Conservation (phyloP, 2,329 filamentous ascomycete genomes). For the Tolypocladium amazonense region DNA sequence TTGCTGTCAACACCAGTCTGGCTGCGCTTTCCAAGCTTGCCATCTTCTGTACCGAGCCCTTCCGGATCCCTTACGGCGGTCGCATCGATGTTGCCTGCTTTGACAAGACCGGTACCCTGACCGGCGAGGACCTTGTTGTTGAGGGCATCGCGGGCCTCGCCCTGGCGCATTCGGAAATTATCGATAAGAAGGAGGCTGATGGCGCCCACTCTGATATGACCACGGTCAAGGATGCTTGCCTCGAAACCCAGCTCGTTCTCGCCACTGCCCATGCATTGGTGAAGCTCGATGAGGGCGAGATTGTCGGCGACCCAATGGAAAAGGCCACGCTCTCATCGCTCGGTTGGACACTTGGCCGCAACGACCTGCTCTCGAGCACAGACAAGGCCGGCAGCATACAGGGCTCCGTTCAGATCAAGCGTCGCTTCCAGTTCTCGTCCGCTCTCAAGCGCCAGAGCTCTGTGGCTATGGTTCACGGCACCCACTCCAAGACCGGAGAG, state of each 20-base stretch:
- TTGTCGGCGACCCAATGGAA: constrained; percentile 98
- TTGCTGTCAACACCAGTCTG: constrained; percentile 95
- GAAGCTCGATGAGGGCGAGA: constrained; percentile 90
- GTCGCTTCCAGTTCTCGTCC: constrained; percentile 97
- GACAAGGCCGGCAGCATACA: constrained; percentile 23
- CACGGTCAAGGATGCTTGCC: constrained; percentile 55
- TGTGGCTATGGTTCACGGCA: constrained; percentile 69
- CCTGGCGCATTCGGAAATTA: constrained; percentile 55
- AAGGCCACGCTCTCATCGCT: constrained; percentile 86
- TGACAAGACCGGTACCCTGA: constrained; percentile 95
- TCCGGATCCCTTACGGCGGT: constrained; percentile 93
- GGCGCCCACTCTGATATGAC: constrained; percentile 75
- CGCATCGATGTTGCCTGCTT: constrained; percentile 96
- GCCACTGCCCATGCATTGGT: constrained; percentile 93
- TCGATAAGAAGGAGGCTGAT: constrained; percentile 58
- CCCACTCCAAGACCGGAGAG: constrained; percentile 60
- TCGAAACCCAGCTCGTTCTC: constrained; percentile 84
- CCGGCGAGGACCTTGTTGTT: constrained; percentile 91
- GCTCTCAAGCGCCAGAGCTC: constrained; percentile 93
- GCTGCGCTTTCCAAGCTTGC: constrained; percentile 89
- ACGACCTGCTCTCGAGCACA: constrained; percentile 67
- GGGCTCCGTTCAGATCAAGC: constrained; percentile 85
- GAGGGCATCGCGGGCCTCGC: constrained; percentile 89
- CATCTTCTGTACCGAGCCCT: constrained; percentile 98
- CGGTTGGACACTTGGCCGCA: constrained; percentile 85